Percentiles rank a stretch among this genome's conserved stretches.
These are phyloP conservation scores for Sporothrix mexicana DNA, from an alignment of 2,329 filamentous ascomycete species.

Conservation along the genomic window DNA sequence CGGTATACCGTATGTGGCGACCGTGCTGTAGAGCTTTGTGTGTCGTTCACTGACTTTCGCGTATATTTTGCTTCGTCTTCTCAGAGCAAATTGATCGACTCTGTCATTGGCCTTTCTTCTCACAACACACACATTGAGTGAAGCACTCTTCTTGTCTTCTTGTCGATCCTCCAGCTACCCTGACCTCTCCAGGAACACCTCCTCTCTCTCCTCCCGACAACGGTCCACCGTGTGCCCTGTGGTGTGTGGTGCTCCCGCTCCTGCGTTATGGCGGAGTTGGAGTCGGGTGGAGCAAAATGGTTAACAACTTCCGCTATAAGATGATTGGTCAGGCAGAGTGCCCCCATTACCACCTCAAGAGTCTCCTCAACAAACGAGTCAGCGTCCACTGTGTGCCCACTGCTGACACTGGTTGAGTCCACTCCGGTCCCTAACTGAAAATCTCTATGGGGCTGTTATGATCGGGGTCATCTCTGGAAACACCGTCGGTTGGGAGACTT, in stretches of 20 bases:
- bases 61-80: background rate
- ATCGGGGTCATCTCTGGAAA: conserved; percentile 1
- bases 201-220: background rate
- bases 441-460: background rate
- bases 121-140: no score
- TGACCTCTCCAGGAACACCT: no score
- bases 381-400: background rate
- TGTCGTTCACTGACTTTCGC: background rate
- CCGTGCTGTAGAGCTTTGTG: no score
- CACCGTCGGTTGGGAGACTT: background rate
- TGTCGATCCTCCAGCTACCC: background rate
- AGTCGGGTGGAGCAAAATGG: conserved; percentile 11
- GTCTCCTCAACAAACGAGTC: conserved; percentile 1
- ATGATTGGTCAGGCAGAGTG: conserved; percentile 5
- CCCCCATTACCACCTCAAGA: background rate
- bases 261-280: no score
- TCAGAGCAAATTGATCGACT: no score
- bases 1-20: no score
- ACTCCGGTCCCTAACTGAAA: no score
- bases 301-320: conserved; percentile 27
- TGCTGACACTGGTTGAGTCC: no score
- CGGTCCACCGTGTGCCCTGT: background rate
- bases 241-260: no score
- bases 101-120: no score
- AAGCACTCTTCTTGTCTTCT: no score